Base-by-base conservation (phyloP, 345 rosid species). In the Cardamine resedifolia region DNA sequence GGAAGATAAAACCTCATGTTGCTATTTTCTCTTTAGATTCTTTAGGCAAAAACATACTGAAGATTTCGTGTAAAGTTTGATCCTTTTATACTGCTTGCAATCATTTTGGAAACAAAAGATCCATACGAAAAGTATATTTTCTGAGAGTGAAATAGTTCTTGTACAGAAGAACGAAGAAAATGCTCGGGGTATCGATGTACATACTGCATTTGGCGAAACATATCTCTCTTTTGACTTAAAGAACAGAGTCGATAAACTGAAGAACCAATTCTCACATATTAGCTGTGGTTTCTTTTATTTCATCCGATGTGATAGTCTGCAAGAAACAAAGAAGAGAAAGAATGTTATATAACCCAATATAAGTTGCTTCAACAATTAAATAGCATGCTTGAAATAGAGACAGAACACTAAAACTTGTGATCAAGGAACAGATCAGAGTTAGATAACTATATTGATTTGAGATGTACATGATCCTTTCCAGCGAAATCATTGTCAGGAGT, bases 401-500 rank as follows among this genome's bases (percentile, higher is more conserved):
- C 64, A 48, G 10, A 30, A 44, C 10, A 3, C 45, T 38, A 58
- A 34, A 58, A 12, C 55, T 71, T 62, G 41, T 19, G 14, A 16
- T 1, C 6, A 15, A 7, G 38, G 53, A 31, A 60, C 26, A 48
- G 0, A 41, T 41, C 47, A 41, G 47, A 41, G 4, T 4, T 5
- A 41, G 8, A 15, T 43, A 9, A 16, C 50, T 10, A 30, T 52
- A 57, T 21, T 38, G 26, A 45, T 41, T 21, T 45, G 50, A 50
- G 12, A 67, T 38, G 57, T 79, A 95, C 97, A 96, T 91, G 97
- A 74, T 95, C 97, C 66, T 80, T 66, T 55, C 99, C 99, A 0
- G 96, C 91, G 78, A 91, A 95, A 87, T 95, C 99, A 74, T 91
- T 91, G 12, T 89, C 99, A 3, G 99, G 89, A 47, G 96, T 95